phyloP scores from a whole-genome alignment of 257 asterid species.

The Penstemon newberryi region DNA sequence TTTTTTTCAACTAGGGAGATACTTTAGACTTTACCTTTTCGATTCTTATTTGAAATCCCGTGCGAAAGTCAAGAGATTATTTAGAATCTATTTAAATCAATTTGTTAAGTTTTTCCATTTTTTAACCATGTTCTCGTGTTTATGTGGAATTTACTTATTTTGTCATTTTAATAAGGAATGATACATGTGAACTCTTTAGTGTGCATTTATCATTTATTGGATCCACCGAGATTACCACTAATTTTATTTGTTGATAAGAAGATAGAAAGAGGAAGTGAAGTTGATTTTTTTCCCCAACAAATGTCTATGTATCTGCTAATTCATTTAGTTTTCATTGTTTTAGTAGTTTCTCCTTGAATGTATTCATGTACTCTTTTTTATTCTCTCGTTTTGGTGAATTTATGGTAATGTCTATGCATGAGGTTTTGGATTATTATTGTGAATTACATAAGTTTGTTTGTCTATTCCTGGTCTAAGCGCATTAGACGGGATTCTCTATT shows the following conservation, averaged over 20 bases:
- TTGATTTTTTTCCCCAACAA: neutral
- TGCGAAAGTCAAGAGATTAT: no score
- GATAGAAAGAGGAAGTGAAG: neutral
- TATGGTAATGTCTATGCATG: neutral
- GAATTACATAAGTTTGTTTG: neutral
- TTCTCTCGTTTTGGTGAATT: neutral
- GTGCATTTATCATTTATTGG: neutral
- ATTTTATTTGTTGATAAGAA: neutral
- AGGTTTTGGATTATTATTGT: neutral
- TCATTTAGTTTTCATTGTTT: neutral
- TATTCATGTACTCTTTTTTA: neutral
- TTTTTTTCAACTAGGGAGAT: no score
- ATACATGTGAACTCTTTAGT: neutral
- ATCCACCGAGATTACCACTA: neutral
- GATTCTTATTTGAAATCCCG: neutral
- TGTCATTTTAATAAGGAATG: neutral
- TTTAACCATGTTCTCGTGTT: neutral
- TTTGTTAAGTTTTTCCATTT: neutral
- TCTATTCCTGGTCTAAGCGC: neutral
- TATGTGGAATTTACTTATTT: neutral
- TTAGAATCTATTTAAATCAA: neutral
- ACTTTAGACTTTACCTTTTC: neutral
- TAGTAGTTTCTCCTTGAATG: neutral
- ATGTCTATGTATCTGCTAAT: neutral
- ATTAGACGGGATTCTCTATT: neutral